Conservation (phyloP, 2,329 filamentous ascomycete species). For the Colletotrichum viniferum region DNA sequence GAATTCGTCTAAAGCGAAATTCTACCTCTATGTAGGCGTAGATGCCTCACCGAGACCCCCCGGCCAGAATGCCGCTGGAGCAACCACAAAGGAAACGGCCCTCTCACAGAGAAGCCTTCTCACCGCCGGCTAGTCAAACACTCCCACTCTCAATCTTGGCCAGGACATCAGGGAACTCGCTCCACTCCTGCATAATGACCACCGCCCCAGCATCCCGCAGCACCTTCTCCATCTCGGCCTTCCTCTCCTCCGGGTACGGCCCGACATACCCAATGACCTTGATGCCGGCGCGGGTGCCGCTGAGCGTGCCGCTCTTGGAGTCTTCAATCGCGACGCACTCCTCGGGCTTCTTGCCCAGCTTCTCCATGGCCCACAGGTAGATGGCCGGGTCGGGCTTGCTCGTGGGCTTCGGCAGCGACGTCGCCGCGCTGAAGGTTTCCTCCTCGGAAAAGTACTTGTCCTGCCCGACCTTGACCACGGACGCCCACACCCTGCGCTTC, state of each 20-base stretch:
- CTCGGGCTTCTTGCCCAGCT: constrained; percentile 71
- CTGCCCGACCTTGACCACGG: constrained; percentile 79
- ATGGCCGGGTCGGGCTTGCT: constrained; percentile 91
- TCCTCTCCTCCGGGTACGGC: constrained; percentile 68
- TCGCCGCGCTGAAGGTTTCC: constrained; percentile 82
- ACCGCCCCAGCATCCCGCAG: constrained; percentile 66
- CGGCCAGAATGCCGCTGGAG: not conserved
- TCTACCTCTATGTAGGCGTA: not conserved
- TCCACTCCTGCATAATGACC: constrained; percentile 66
- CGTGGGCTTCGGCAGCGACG: constrained; percentile 77
- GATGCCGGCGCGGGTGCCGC: constrained; percentile 76
- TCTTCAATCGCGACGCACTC: constrained; percentile 87
- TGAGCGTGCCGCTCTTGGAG: constrained; percentile 82
- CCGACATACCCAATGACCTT: constrained; percentile 86
- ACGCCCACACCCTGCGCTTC: constrained; percentile 76
- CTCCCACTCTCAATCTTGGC: constrained; percentile 40
- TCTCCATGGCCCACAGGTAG: constrained; percentile 78
- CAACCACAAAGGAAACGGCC: not conserved
- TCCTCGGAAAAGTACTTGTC: constrained; percentile 79
- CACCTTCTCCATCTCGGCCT: constrained; percentile 67
- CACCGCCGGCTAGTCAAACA: constrained; percentile 20
- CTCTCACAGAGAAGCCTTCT: constrained; percentile 9
- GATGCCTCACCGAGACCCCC: not conserved
- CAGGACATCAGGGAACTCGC: constrained; percentile 54
- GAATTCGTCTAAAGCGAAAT: not conserved